Evolutionary conservation across 371 early-diverging fungal species (phyloP).

Genomic region (Saksenaea vasiformis): DNA sequence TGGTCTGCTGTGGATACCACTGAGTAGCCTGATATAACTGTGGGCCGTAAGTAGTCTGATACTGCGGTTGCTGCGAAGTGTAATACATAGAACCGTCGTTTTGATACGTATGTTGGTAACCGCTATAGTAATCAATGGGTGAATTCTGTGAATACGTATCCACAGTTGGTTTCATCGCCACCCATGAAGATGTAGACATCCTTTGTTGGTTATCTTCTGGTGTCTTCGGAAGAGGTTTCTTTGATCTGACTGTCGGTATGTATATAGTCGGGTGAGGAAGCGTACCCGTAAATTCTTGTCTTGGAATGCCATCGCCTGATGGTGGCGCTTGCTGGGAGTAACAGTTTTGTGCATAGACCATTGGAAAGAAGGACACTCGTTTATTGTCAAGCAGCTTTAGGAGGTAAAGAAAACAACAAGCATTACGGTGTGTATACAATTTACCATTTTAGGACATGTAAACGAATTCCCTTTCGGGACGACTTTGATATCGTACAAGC

Average conservation of each 20-base stretch:
- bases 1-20: not conserved
- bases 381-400: not conserved
- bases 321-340: not conserved
- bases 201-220: not conserved
- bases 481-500: not conserved
- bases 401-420: not conserved
- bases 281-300: not conserved
- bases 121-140: not conserved
- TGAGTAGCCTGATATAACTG: not conserved
- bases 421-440: not conserved
- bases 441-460: conserved; percentile 1
- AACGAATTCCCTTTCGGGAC: not conserved
- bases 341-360: not conserved
- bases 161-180: not conserved
- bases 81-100: not conserved
- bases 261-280: not conserved
- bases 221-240: not conserved
- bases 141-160: not conserved
- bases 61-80: not conserved
- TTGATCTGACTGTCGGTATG: not conserved
- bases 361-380: not conserved
- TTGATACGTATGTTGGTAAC: not conserved
- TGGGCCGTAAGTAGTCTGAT: not conserved
- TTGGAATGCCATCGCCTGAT: not conserved
- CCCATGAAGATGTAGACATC: not conserved